Evolutionary conservation across 495 filamentous ascomycete genomes (phyloP).

Genomic region (Letharia columbiana): DNA sequence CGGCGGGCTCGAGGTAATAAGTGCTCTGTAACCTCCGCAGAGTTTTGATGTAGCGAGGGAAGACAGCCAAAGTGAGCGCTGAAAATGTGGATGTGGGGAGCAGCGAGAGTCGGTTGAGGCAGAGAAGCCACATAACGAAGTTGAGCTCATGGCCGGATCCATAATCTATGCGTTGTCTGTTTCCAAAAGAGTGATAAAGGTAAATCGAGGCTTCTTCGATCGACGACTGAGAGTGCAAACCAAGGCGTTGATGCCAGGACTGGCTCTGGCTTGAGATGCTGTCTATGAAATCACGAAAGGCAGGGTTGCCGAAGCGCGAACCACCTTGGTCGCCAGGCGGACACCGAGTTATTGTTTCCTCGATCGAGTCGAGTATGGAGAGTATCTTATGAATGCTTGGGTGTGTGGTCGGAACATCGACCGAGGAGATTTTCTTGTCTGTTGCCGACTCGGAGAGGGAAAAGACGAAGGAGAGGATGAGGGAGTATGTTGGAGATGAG

Average conservation of each 20-base stretch:
- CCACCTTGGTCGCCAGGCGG: conserved; percentile 79
- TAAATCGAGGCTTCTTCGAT: conserved; percentile 69
- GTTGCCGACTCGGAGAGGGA: conserved; percentile 73
- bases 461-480: conserved; percentile 79
- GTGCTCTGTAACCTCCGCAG: conserved; percentile 77
- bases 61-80: conserved; percentile 63
- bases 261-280: conserved; percentile 46
- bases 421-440: conserved; percentile 62
- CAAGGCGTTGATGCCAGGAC: conserved; percentile 33
- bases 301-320: conserved; percentile 88
- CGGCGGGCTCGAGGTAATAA: conserved; percentile 93
- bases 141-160: conserved; percentile 96
- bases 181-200: conserved; percentile 74
- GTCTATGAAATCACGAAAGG: conserved; percentile 78
- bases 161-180: conserved; percentile 85
- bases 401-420: conserved; percentile 46
- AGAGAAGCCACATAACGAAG: conserved; percentile 89
- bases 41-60: conserved; percentile 69
- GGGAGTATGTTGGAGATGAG: conserved; percentile 63
- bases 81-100: conserved; percentile 58
- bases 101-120: conserved; percentile 70
- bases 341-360: conserved; percentile 50
- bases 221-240: conserved; percentile 32
- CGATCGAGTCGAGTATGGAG: conserved; percentile 58
- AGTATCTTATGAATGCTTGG: conserved; percentile 55